phyloP scores from a whole-genome alignment of 169 alveolate species.

The Plasmodium cynomolgi region DNA sequence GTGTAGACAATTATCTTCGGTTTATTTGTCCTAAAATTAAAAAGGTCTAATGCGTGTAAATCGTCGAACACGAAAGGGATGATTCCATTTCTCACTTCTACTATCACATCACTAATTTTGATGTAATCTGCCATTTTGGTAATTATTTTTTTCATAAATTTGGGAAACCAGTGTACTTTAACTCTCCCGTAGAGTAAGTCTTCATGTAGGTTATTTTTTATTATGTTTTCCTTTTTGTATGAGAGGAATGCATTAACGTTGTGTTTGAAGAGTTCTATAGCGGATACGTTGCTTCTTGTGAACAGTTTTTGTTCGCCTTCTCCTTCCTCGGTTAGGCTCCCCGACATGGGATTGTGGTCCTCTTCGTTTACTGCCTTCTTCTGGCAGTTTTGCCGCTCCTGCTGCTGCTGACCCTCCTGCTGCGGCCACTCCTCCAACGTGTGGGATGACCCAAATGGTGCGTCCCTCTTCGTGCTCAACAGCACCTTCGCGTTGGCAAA shows the following conservation, averaged over 20 bases:
- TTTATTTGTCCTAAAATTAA: conserved; percentile 78
- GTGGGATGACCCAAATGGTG: neutral
- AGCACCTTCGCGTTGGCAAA: conserved; percentile 61
- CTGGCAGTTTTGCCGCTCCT: neutral
- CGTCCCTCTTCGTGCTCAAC: neutral
- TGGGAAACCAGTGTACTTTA: conserved; percentile 82
- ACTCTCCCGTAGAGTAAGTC: conserved; percentile 55
- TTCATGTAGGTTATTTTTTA: conserved; percentile 48
- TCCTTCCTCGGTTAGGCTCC: neutral
- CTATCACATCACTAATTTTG: conserved; percentile 79
- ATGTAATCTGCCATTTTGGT: conserved; percentile 78
- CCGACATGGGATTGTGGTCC: neutral
- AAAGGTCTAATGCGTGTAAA: conserved; percentile 78
- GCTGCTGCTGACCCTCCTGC: too few relatives aligned
- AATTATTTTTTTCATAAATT: conserved; percentile 78
- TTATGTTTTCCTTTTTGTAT: conserved; percentile 59
- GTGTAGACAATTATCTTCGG: conserved; percentile 83
- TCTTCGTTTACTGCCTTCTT: neutral
- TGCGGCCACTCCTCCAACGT: too few relatives aligned
- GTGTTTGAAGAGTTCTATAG: conserved; percentile 40
- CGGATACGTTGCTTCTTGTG: conserved; percentile 29
- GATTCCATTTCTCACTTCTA: conserved; percentile 84
- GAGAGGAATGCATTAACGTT: conserved; percentile 31
- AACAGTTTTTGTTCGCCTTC: conserved; percentile 16
- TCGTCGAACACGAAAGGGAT: conserved; percentile 83